A percentile compares a stretch with the other conserved stretches of the same genome.
Conservation (phyloP, 139 green algal species). For the Parachlorella kessleri region DNA sequence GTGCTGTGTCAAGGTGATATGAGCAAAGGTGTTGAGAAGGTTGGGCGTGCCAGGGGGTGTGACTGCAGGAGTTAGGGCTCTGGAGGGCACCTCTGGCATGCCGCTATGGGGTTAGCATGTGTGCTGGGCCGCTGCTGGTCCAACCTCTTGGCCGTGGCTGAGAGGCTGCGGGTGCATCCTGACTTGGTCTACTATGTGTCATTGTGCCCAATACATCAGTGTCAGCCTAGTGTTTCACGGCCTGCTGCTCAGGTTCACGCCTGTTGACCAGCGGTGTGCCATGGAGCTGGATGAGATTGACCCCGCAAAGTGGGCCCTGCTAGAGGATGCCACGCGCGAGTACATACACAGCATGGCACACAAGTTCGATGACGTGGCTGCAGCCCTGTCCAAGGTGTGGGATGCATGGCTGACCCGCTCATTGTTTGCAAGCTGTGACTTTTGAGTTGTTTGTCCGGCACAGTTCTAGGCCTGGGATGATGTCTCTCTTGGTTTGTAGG, state of each 20-base stretch:
- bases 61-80: too few relatives aligned
- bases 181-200: neutral
- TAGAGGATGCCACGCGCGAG: slow-evolving; percentile 72
- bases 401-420: neutral
- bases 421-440: neutral
- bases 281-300: slow-evolving; percentile 86
- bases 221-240: neutral
- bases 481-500: neutral
- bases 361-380: slow-evolving; percentile 53
- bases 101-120: too few relatives aligned
- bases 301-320: slow-evolving; percentile 57
- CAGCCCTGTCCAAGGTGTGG: slow-evolving; percentile 36
- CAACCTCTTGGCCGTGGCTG: too few relatives aligned
- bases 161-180: neutral
- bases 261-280: slow-evolving; percentile 66
- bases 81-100: too few relatives aligned
- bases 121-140: too few relatives aligned
- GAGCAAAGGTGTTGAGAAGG: too few relatives aligned
- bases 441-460: neutral
- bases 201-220: neutral
- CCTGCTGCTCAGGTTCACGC: slow-evolving; percentile 58
- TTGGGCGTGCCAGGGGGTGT: too few relatives aligned
- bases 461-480: neutral
- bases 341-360: slow-evolving; percentile 63
- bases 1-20: too few relatives aligned